Base-by-base conservation (phyloP, 441 rosid genomes). In the Croton setiger region DNA sequence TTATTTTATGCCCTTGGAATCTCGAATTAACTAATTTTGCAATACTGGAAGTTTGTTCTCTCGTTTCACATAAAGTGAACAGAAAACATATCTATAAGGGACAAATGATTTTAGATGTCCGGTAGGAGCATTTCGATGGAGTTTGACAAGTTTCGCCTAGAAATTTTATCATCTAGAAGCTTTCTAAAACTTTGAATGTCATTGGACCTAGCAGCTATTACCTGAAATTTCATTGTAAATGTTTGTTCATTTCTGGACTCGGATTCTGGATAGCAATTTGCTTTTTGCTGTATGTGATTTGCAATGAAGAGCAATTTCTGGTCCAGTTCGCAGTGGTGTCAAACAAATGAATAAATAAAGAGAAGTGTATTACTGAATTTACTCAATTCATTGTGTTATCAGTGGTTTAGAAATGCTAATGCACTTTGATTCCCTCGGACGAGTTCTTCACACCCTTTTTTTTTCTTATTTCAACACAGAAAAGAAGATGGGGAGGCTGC, bases 401-500 rank as follows among this genome's bases (percentile, higher is more conserved):
- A 2, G 21, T 18, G 36, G 33, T 10, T 33, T 12, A 35, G 47
- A 39, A 35, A 51, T 63, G 54, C 8, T 14, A 58, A 6, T n/a
- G 5, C 6, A 2, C 33, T 51, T 18, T 73, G 47, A 35, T 33
- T 59, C 43, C 45, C 5, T 27, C 54, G 39, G 63, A 52, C 52
- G 43, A 27, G 39, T 39, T 51, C n/a, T 51, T 75, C 59, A 39
- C 18, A 55, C 39, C 51, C 55, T 55, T 49, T 12, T 21, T 9
- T 37, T 63, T 43, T 72, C 55, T 37, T 62, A 41, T 72, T 71
- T 60, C 47, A 74, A 54, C 66, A 27, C 84, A 94, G 98, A 91
- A 81, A 80, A 87, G 86, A 79, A 85, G 93, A 79, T 94, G 98
- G 98, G 84, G 88, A 76, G 82, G 86, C 73, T 91, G 89, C 75